Conservation (phyloP, 1,284 basidiomycete genomes). For the Irpex lacteus region DNA sequence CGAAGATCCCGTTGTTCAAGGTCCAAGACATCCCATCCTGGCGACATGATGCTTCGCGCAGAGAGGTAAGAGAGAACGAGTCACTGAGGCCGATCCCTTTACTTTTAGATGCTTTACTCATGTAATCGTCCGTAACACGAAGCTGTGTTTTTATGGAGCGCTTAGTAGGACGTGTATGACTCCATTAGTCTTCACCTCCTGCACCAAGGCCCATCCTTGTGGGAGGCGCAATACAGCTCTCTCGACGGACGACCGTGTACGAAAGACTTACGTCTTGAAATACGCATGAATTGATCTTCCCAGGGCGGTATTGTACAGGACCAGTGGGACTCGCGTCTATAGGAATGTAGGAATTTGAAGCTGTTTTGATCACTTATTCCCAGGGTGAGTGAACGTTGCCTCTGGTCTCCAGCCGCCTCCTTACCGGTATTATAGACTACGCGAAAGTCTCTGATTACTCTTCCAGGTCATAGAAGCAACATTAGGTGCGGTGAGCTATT, state of each 20-base stretch:
- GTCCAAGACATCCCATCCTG: neutral
- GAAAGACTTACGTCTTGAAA: neutral
- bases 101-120: neutral
- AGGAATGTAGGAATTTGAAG: neutral
- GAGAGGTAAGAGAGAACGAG: neutral
- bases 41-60: neutral
- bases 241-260: neutral
- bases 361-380: neutral
- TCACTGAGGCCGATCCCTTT: neutral
- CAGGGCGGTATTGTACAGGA: neutral
- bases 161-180: neutral
- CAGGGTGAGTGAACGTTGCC: neutral
- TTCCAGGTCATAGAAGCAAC: too few relatives aligned
- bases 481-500: too few relatives aligned
- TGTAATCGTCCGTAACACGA: neutral
- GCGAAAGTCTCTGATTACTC: neutral
- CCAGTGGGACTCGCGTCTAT: neutral
- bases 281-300: neutral
- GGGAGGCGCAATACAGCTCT: neutral
- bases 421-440: neutral
- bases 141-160: neutral
- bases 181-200: neutral
- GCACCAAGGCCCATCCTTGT: neutral
- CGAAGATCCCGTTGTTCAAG: constrained; percentile 2
- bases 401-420: neutral